Percentiles rank a stretch among this genome's conserved stretches.
phyloP scores from a whole-genome alignment of 208 protist genomes.

The Trypanosomatidae sp. region DNA sequence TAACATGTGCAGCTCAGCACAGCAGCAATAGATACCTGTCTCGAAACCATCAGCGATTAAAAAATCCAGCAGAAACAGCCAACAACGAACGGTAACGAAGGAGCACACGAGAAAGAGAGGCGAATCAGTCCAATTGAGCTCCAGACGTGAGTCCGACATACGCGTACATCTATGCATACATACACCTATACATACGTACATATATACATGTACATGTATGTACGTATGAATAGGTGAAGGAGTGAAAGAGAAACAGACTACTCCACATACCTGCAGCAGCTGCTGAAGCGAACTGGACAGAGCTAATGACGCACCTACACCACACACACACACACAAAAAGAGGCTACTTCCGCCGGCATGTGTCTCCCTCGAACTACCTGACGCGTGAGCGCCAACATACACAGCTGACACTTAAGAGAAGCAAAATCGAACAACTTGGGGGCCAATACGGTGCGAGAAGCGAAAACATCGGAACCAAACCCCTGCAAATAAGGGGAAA shows the following conservation, averaged over 20 bases:
- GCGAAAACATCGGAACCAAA: too few relatives aligned
- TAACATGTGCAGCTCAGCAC: neutral
- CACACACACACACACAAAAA: neutral
- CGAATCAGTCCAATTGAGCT: neutral
- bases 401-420: neutral
- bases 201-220: constrained; percentile 30
- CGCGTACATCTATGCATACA: neutral
- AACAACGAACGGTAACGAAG: neutral
- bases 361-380: too few relatives aligned
- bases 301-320: neutral
- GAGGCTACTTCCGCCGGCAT: neutral
- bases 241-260: neutral
- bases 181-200: neutral
- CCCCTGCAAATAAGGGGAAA: neutral
- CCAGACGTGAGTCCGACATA: neutral
- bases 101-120: neutral
- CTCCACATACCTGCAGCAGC: neutral
- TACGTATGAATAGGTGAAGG: constrained; percentile 13
- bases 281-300: neutral
- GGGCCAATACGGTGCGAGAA: neutral
- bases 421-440: neutral
- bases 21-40: neutral
- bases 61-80: neutral
- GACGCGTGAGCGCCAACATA: neutral
- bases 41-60: neutral